Evolutionary conservation across 2,329 filamentous ascomycete genomes (phyloP), one percentile per base, ranked within the genome.

Genomic region (Hirsutella thompsonii): DNA sequence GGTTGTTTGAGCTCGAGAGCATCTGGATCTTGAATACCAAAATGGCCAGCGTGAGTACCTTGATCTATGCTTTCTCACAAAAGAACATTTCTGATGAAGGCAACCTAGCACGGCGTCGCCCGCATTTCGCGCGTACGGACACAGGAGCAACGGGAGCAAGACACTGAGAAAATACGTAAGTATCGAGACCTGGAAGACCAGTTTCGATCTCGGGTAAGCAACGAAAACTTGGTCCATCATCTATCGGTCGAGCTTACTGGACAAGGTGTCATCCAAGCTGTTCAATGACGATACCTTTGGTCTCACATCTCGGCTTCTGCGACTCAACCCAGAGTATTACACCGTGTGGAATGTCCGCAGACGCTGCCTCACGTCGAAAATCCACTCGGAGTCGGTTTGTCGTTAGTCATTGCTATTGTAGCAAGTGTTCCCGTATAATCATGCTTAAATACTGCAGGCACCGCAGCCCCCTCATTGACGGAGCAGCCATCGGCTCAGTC

Each of bases 341-440:
- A 90, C 86, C 42, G 74, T 87, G 72, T 93, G 86, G 86, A 93
- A 93, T 70, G 75, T 81, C 65, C 81, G 92, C 56, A 81, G 92
- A 53, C 74, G 74, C 54, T 80, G 75, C 63, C 68, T 81, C 70
- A 73, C 64, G 44, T 72, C 67, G 67, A 64, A 67, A 53, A 71
- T 67, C 61, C 74, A 76, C 52, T 77, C 68, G 63, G 70, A 54
- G 69, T 63, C 53, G 16, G 69, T 59, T 60, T 57, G 51, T 68
- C 67, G 62, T 53, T 72, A 60, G 49, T 74, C 53, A 63, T 68
- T 52, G 64, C 76, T 59, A 71, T 74, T 49, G 68, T n/a, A 40
- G 67, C 74, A 53, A 61, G 66, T 52, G 68, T 63, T 63, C 62
- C 72, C 60, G 69, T 65, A 47, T 62, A 70, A 52, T 60, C 64